Percentiles rank a stretch among this genome's conserved stretches.
These are phyloP conservation scores for Botrytis galanthina DNA, from an alignment of 2,329 filamentous ascomycete species.

Conservation along the genomic window DNA sequence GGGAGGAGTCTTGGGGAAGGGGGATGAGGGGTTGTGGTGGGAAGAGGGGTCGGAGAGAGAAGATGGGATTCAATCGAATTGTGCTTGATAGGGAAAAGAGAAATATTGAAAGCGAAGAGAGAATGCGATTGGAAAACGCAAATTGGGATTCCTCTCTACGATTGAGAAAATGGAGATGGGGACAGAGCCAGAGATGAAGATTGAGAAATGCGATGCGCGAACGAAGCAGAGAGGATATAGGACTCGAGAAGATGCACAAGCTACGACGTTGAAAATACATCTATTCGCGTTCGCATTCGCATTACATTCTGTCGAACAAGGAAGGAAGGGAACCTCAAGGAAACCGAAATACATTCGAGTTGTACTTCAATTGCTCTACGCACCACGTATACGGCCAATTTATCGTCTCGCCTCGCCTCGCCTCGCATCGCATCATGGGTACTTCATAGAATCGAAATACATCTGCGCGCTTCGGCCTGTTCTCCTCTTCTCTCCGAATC, in stretches of 20 bases:
- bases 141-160: not conserved
- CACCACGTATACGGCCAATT: not conserved
- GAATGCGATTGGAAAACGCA: too few species aligned
- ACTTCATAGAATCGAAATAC: not conserved
- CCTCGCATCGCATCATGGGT: not conserved
- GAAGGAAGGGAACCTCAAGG: not conserved
- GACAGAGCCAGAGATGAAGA: not conserved
- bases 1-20: accelerated
- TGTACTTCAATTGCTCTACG: not conserved
- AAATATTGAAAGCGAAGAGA: too few species aligned
- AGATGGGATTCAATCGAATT: not conserved
- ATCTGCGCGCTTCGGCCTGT: not conserved
- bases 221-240: not conserved
- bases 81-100: not conserved
- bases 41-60: too few species aligned
- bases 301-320: not conserved
- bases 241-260: not conserved
- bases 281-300: not conserved
- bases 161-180: not conserved
- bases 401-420: not conserved
- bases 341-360: not conserved
- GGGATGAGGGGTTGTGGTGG: too few species aligned
- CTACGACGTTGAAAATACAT: not conserved
- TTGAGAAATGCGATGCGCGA: not conserved
- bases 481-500: not conserved